phyloP scores from a whole-genome alignment of 345 rosid genomes.

The Noccaea bulbosa region DNA sequence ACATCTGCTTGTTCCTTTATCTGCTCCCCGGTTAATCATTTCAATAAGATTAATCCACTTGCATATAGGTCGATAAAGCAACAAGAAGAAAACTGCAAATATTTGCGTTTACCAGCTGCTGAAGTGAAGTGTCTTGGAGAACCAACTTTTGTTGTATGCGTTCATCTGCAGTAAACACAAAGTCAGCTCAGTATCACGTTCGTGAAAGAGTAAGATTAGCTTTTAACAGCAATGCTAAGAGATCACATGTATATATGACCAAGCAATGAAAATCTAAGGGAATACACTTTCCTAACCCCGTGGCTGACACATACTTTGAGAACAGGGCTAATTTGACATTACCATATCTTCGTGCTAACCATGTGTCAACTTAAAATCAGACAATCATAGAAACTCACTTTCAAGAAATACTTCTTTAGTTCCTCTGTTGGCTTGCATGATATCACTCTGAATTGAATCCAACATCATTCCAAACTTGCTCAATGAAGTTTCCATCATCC shows the following conservation, averaged over 20 bases:
- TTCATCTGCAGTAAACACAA: conserved; percentile 61
- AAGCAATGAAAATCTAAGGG: conserved; percentile 12
- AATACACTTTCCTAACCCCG: not conserved
- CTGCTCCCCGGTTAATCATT: conserved; percentile 51
- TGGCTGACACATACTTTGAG: conserved; percentile 6
- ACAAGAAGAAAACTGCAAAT: conserved; percentile 26
- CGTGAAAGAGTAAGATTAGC: not conserved
- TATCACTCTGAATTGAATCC: conserved; percentile 80
- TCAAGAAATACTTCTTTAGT: conserved; percentile 71
- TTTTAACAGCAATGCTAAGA: not conserved
- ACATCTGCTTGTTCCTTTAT: conserved; percentile 66
- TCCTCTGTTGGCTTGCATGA: conserved; percentile 83
- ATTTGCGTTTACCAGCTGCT: conserved; percentile 60
- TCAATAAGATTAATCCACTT: conserved; percentile 31
- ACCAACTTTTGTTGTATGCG: conserved; percentile 68
- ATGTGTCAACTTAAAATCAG: not conserved
- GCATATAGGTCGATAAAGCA: conserved; percentile 19
- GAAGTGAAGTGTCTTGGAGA: conserved; percentile 62
- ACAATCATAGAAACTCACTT: conserved; percentile 54
- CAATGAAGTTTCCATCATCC: conserved; percentile 74
- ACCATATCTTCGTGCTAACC: not conserved
- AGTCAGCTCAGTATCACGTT: conserved; percentile 9
- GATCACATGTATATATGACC: not conserved
- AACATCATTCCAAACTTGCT: conserved; percentile 78
- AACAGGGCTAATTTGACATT: not conserved